A percentile compares a stretch with the other conserved stretches of the same genome.
Evolutionary conservation across 2,329 filamentous ascomycete genomes (phyloP).

Genomic region (Colletotrichum sp.): DNA sequence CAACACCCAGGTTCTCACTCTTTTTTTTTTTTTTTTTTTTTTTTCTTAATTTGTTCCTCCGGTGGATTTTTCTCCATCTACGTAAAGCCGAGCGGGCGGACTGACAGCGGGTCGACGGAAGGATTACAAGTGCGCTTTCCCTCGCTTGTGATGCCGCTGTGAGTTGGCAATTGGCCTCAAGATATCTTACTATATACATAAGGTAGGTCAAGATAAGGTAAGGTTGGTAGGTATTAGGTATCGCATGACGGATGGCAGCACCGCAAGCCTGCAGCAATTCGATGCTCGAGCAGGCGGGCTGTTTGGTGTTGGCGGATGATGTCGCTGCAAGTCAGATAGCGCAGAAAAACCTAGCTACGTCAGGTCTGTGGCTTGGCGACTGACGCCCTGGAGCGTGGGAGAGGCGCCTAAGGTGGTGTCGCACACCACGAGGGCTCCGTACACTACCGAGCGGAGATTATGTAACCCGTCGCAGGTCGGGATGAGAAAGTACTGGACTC

Average conservation of each 20-base stretch:
- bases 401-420: background rate
- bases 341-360: constrained; percentile 3
- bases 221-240: background rate
- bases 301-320: background rate
- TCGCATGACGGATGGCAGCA: background rate
- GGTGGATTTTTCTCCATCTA: background rate
- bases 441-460: background rate
- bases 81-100: background rate
- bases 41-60: background rate
- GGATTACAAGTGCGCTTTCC: background rate
- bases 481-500: background rate
- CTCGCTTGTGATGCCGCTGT: background rate
- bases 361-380: constrained; percentile 1
- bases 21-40: background rate
- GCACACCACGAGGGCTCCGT: too few species aligned
- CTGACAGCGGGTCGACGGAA: background rate
- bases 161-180: background rate
- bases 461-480: background rate
- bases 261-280: background rate
- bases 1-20: background rate
- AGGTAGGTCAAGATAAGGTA: background rate
- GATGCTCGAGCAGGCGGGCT: background rate
- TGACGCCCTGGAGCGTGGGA: background rate
- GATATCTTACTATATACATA: background rate
- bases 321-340: background rate